Conservation (phyloP, 805 yeast species). For the Yamadazyma sp. region DNA sequence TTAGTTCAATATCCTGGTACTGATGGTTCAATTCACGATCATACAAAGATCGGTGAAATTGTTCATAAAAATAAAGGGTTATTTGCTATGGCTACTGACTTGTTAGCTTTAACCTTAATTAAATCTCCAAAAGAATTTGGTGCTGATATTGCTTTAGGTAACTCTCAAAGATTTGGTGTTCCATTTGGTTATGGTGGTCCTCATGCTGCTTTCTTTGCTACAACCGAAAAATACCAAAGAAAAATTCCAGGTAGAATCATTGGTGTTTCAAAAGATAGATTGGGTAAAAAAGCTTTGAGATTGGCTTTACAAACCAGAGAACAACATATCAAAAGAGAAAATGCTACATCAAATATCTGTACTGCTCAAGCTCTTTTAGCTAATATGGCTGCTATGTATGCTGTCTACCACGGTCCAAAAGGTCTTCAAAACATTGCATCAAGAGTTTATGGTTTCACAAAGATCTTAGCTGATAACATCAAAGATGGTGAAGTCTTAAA, state of each 20-base stretch:
- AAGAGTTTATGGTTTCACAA: constrained; percentile 72
- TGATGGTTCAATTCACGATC: constrained; percentile 61
- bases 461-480: constrained; percentile 64
- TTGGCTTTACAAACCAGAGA: constrained; percentile 97
- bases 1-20: constrained; percentile 89
- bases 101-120: constrained; percentile 81
- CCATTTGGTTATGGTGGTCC: constrained; percentile 99
- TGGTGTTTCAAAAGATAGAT: constrained; percentile 87
- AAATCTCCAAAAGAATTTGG: constrained; percentile 82
- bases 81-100: constrained; percentile 85
- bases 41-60: constrained; percentile 55
- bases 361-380: constrained; percentile 97
- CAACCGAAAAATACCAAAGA: constrained; percentile 73
- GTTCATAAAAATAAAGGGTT: constrained; percentile 73
- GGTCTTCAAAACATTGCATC: constrained; percentile 78
- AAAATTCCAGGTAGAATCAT: constrained; percentile 96
- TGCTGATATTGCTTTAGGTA: constrained; percentile 91
- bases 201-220: constrained; percentile 96
- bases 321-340: constrained; percentile 96
- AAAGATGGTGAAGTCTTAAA: constrained; percentile 50
- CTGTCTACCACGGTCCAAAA: constrained; percentile 91
- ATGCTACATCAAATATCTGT: constrained; percentile 96
- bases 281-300: constrained; percentile 86
- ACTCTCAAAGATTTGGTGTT: constrained; percentile 94
- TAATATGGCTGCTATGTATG: constrained; percentile 92